Percentiles rank a stretch among this genome's conserved stretches.
Conservation (phyloP, 805 yeast species). For the Yarrowia phangngaensis region DNA sequence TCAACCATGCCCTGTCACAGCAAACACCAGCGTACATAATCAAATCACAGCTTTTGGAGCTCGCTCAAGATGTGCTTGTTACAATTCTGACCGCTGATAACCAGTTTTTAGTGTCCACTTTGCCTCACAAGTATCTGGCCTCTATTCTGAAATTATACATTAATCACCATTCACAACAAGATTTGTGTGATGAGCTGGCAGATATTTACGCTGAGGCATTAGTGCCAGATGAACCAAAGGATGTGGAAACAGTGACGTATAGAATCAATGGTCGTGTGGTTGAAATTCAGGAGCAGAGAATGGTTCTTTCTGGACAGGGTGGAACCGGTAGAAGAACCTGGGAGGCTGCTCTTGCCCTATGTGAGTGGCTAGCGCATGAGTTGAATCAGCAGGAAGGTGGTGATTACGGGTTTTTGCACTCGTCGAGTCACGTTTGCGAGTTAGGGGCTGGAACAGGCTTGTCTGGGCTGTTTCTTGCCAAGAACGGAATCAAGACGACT, state of each 20-base stretch:
- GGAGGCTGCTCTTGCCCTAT: constrained; percentile 80
- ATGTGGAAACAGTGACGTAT: background rate
- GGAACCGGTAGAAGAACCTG: constrained; percentile 89
- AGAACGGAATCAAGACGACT: constrained; percentile 37
- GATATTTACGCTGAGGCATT: constrained; percentile 21
- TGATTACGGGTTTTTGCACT: background rate
- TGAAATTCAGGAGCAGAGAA: constrained; percentile 32
- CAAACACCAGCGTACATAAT: constrained; percentile 21
- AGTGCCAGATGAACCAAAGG: background rate
- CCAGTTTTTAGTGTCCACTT: background rate
- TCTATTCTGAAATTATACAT: constrained; percentile 7
- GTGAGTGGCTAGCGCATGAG: constrained; percentile 46
- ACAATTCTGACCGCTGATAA: background rate
- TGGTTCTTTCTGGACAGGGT: constrained; percentile 45
- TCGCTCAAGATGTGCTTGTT: constrained; percentile 1
- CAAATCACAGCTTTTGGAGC: constrained; percentile 6
- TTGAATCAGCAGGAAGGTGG: background rate
- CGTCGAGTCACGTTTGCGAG: too few species aligned
- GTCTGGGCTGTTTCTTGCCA: constrained; percentile 48
- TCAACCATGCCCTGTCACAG: constrained; percentile 19
- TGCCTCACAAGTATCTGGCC: constrained; percentile 10
- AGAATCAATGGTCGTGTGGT: constrained; percentile 23
- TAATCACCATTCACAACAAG: background rate
- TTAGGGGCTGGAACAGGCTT: constrained; percentile 90
- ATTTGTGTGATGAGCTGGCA: constrained; percentile 9